Base-by-base conservation (phyloP, 768 basidiomycete genomes). In the Lepiota venenata region DNA sequence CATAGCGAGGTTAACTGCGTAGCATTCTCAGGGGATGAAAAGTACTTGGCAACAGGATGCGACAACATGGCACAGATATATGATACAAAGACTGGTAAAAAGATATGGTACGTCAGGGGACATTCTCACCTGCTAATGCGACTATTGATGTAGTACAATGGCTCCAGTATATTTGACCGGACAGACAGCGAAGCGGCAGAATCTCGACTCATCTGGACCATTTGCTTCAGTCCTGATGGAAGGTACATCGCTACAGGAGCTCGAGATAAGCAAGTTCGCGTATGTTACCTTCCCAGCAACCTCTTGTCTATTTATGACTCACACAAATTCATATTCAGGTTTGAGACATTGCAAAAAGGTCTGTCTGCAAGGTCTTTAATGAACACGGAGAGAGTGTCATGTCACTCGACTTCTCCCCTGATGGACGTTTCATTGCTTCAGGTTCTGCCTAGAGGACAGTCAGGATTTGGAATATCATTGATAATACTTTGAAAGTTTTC, bases 51-150 rank as follows among this genome's bases (percentile, higher is more conserved):
- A 3, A 95, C 93, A n/a, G 94, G 94, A 14, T 95, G 91, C 70
- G 96, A 97, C 68, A 78, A 91, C 18, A 91, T 90, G 0, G 93
- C 94, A 18, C 96, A 97, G 68, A 93, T 99, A 55, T 98, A 91
- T 65, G 93, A 98, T 67, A 89, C 88, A 35, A 88, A 90, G 71
- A 90, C 93, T 1, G 96, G 96, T 0, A 66, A 63, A 9, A 92
- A 91, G 71, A 89, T 85, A 16, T 91, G 89, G 94, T 94, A 62
- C 56, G 88, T 64, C 49, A 38, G 5, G 18, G 47, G 22, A 48
- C 14, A 27, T 21, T 52, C 45, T 57, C 37, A 49, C 32, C 37
- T 48, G 22, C 40, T 25, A 16, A 10, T 21, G 0, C 22, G 1
- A 9, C 16, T 41, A 18, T 36, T 40, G 27, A 29, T 25, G 11